Percentiles rank a stretch among this genome's conserved stretches.
These are phyloP conservation scores for Salvia hispanica DNA, from an alignment of 257 asterid genomes.

Conservation along the genomic window DNA sequence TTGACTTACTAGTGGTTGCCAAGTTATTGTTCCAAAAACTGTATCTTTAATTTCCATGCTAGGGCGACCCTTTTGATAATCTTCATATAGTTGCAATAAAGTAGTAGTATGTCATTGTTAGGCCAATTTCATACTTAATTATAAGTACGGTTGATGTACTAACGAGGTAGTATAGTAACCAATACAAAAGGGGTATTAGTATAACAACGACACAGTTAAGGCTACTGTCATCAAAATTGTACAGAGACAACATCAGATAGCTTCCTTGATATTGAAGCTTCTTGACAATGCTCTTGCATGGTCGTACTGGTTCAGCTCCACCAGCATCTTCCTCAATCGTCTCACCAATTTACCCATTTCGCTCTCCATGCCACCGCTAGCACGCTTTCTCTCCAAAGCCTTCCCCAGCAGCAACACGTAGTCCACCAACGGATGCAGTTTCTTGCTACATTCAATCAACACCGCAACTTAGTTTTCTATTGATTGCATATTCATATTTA, in stretches of 20 bases:
- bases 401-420: constrained; percentile 65
- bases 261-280: constrained; percentile 90
- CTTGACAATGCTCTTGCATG: constrained; percentile 69
- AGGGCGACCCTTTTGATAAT: no score
- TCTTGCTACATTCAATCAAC: neutral
- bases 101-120: no score
- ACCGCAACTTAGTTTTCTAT: neutral
- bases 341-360: constrained; percentile 67
- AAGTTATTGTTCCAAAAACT: no score
- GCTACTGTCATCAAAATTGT: no score
- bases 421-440: constrained; percentile 77
- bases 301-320: constrained; percentile 83
- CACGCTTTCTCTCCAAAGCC: constrained; percentile 56
- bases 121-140: no score
- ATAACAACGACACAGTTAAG: no score
- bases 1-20: no score
- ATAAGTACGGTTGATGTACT: no score
- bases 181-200: no score
- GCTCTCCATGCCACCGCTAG: constrained; percentile 42
- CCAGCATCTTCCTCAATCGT: constrained; percentile 85
- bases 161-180: no score
- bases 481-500: neutral
- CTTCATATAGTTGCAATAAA: no score
- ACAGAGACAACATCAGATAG: constrained; percentile 46
- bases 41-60: no score